A percentile compares a stretch with the other conserved stretches of the same genome.
Evolutionary conservation across 164 flowering plant species (phyloP).

Genomic region (Magnolia officinalis): DNA sequence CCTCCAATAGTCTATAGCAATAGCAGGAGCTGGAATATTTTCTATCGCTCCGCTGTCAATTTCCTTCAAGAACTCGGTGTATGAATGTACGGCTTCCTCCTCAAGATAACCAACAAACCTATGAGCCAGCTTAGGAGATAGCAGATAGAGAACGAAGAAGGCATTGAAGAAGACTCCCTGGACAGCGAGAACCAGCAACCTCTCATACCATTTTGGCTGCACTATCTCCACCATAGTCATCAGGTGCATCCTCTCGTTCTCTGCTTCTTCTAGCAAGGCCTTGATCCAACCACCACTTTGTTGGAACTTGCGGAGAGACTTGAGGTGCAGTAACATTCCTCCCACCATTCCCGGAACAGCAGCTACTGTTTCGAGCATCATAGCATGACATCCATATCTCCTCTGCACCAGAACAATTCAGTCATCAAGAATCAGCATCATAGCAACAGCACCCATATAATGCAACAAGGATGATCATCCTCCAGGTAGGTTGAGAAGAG

Average conservation of each 20-base stretch:
- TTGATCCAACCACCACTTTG: slow-evolving; percentile 92
- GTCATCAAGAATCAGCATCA: slow-evolving; percentile 4
- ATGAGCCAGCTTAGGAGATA: slow-evolving; percentile 81
- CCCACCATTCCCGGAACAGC: slow-evolving; percentile 98
- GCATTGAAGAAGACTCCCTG: slow-evolving; percentile 85
- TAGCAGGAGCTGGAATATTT: slow-evolving; percentile 80
- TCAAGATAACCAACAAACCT: slow-evolving; percentile 79
- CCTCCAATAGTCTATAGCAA: slow-evolving; percentile 92
- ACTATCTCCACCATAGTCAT: slow-evolving; percentile 91
- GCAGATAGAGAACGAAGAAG: slow-evolving; percentile 58
- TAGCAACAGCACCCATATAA: background rate
- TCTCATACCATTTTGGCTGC: slow-evolving; percentile 79
- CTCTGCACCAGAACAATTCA: slow-evolving; percentile 41
- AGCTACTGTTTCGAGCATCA: slow-evolving; percentile 96
- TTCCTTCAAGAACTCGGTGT: slow-evolving; percentile 75
- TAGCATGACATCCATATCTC: slow-evolving; percentile 86
- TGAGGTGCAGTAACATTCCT: slow-evolving; percentile 78
- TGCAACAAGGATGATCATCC: background rate
- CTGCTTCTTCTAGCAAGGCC: slow-evolving; percentile 90
- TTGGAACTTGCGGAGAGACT: slow-evolving; percentile 73
- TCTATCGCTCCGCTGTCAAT: slow-evolving; percentile 61
- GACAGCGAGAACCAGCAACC: slow-evolving; percentile 62
- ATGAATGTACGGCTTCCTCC: slow-evolving; percentile 88
- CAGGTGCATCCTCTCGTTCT: slow-evolving; percentile 91
- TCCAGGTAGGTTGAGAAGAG: background rate